These are phyloP conservation scores for Candida sojae DNA, from an alignment of 1,139 yeast species.

Conservation along the genomic window DNA sequence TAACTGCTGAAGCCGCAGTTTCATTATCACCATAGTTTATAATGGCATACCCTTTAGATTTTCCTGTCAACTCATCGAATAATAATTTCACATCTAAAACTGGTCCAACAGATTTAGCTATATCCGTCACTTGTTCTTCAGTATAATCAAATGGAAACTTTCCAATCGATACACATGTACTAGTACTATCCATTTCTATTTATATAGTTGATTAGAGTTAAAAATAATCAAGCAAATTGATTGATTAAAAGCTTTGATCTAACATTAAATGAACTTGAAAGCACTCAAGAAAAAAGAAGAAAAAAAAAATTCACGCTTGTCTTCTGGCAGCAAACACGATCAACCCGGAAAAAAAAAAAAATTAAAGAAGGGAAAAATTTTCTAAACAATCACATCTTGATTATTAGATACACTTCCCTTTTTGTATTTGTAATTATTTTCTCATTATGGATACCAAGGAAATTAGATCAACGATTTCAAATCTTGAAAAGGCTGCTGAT, in stretches of 20 bases:
- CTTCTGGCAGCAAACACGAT: too few species aligned
- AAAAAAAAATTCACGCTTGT: too few species aligned
- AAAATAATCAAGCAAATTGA: too few species aligned
- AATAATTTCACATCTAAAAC: conserved; percentile 73
- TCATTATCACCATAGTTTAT: conserved; percentile 75
- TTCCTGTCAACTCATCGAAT: conserved; percentile 88
- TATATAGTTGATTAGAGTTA: too few species aligned
- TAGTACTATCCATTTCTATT: conserved; percentile 19
- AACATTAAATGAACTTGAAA: too few species aligned
- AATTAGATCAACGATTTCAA: conserved; percentile 66
- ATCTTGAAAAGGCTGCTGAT: conserved; percentile 73
- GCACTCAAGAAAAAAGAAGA: too few species aligned
- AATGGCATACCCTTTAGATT: conserved; percentile 88
- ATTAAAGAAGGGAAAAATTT: not conserved
- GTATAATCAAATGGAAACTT: conserved; percentile 55
- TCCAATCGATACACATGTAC: conserved; percentile 36
- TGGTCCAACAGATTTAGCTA: conserved; percentile 84
- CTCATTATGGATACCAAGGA: conserved; percentile 68
- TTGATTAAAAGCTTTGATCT: too few species aligned
- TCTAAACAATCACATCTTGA: not conserved
- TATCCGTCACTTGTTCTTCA: conserved; percentile 84
- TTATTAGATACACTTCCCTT: not conserved
- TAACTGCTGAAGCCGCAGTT: conserved; percentile 88
- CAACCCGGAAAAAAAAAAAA: not conserved
- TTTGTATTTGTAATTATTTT: not conserved